phyloP scores from a whole-genome alignment of 2,329 filamentous ascomycete species.

The Xylaria sp. region DNA sequence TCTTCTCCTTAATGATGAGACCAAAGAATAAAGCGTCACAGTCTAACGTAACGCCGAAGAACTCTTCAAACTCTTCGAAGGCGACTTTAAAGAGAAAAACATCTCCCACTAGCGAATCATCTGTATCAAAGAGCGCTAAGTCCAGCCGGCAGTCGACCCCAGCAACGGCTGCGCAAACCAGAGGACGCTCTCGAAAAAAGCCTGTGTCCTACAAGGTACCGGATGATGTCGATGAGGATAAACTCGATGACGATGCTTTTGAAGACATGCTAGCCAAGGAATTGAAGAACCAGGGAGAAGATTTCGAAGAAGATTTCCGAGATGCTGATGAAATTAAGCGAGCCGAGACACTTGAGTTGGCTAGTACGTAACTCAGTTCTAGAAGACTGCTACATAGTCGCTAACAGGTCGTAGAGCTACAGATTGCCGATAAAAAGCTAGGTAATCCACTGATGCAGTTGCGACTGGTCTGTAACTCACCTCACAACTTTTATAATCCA shows the following conservation, averaged over 20 bases:
- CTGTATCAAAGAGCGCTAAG: constrained; percentile 74
- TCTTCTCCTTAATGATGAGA: constrained; percentile 66
- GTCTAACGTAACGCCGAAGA: constrained; percentile 41
- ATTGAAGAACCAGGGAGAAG: constrained; percentile 57
- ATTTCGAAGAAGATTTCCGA: constrained; percentile 51
- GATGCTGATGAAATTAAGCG: constrained; percentile 72
- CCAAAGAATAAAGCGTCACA: constrained; percentile 49
- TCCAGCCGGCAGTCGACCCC: constrained; percentile 82
- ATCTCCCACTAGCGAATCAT: constrained; percentile 49
- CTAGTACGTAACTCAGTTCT: constrained; percentile 66
- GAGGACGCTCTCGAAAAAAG: constrained; percentile 62
- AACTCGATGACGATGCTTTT: constrained; percentile 84
- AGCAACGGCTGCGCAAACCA: constrained; percentile 58
- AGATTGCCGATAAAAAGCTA: constrained; percentile 90
- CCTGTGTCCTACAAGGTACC: constrained; percentile 64
- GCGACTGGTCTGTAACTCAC: constrained; percentile 89
- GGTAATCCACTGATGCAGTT: constrained; percentile 94
- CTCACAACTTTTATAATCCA: constrained; percentile 96
- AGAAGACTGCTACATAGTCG: neutral
- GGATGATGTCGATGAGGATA: constrained; percentile 69
- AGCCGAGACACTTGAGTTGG: constrained; percentile 76
- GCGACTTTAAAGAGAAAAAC: constrained; percentile 53
- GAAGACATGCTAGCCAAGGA: constrained; percentile 80
- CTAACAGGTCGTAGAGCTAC: constrained; percentile 69
- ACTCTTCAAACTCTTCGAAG: constrained; percentile 31